These are phyloP conservation scores for Zygnema cylindricum DNA, from an alignment of 139 green algal genomes.

Conservation along the genomic window DNA sequence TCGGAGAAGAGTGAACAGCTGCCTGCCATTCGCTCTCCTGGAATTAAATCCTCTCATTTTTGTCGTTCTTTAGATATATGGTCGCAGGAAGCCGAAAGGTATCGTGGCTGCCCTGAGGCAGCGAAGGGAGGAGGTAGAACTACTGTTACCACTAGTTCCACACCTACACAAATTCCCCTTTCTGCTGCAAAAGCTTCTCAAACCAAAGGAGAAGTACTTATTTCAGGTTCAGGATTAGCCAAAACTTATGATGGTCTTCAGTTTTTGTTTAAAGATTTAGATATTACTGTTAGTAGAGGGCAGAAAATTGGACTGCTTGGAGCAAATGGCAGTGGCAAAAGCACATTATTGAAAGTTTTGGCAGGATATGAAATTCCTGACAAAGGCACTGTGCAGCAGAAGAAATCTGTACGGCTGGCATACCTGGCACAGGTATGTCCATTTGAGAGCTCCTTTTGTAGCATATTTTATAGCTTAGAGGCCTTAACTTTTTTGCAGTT, in stretches of 20 bases:
- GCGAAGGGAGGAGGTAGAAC: not conserved
- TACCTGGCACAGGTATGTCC: conserved; percentile 70
- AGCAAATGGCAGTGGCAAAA: conserved; percentile 77
- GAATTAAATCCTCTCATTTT: too few species aligned
- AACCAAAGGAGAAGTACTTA: conserved; percentile 37
- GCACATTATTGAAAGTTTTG: conserved; percentile 75
- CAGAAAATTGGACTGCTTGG: conserved; percentile 76
- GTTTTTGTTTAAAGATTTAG: conserved; percentile 73
- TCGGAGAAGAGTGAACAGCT: too few species aligned
- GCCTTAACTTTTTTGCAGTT: too few species aligned
- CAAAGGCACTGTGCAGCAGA: conserved; percentile 47
- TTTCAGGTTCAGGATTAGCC: conserved; percentile 66
- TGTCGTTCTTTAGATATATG: too few species aligned
- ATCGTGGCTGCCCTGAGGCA: not conserved
- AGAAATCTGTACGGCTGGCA: conserved; percentile 60
- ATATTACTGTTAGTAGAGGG: conserved; percentile 67
- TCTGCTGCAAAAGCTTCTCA: not conserved
- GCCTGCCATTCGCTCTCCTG: too few species aligned
- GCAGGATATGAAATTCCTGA: conserved; percentile 67
- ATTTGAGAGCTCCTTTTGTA: too few species aligned
- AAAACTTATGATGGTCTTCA: conserved; percentile 77
- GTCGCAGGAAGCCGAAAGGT: too few species aligned
- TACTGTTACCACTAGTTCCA: not conserved
- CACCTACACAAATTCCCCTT: not conserved
- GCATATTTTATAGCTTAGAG: too few species aligned